These are phyloP conservation scores for Curvularia eragrostidis DNA, from an alignment of 2,329 filamentous ascomycete species.

Conservation along the genomic window DNA sequence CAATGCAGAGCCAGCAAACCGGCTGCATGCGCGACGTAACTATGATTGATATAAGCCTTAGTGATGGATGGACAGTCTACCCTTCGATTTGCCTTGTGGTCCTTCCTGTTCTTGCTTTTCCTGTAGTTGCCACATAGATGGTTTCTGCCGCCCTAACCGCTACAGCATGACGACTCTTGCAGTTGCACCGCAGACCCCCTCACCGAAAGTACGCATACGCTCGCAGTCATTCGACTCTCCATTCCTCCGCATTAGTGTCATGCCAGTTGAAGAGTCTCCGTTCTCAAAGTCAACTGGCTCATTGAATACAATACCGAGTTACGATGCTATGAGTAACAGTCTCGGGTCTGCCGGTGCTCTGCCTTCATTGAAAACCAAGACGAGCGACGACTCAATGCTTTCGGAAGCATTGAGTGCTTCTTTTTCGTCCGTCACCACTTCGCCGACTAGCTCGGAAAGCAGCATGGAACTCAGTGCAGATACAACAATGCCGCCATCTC, in stretches of 20 bases:
- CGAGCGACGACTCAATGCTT: slow-evolving; percentile 42
- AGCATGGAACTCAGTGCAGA: slow-evolving; percentile 16
- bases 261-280: slow-evolving; percentile 43
- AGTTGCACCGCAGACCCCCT: slow-evolving; percentile 42
- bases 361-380: slow-evolving; percentile 39
- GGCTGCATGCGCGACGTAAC: slow-evolving; percentile 22
- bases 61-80: slow-evolving; percentile 3
- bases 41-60: slow-evolving; percentile 29
- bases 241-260: slow-evolving; percentile 37
- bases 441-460: slow-evolving; percentile 31
- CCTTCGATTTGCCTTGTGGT: not conserved
- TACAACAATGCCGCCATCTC: slow-evolving; percentile 7
- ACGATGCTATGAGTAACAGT: slow-evolving; percentile 30
- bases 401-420: slow-evolving; percentile 31
- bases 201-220: slow-evolving; percentile 46
- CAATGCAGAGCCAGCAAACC: slow-evolving; percentile 41
- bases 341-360: slow-evolving; percentile 20
- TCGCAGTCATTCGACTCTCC: slow-evolving; percentile 47
- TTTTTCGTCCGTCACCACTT: slow-evolving; percentile 33
- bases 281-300: slow-evolving; percentile 47
- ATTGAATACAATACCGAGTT: slow-evolving; percentile 29
- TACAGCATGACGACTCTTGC: slow-evolving; percentile 30
- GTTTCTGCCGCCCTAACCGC: slow-evolving; percentile 4
- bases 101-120: not conserved
- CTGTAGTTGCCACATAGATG: not conserved